Evolutionary conservation across 257 asterid species (phyloP), one percentile per base, ranked within the genome.

Genomic region (Petunia axillaris): DNA sequence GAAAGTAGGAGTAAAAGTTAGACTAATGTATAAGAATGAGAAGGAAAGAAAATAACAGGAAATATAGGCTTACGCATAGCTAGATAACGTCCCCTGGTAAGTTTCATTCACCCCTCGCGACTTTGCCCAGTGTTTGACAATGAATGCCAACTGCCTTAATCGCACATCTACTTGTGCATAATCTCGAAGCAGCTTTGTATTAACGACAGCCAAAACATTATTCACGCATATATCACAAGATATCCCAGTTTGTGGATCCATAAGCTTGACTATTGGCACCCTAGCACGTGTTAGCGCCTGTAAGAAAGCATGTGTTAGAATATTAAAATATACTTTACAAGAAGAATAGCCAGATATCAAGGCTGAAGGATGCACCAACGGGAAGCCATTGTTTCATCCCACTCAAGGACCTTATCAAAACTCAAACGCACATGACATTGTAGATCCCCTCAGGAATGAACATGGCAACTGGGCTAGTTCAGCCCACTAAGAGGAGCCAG

Each of bases 211-310:
- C 86, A 94, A 87, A 67, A 89, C 87, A 73, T 96, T 96, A 93
- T 96, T 96, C 81, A 96, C 80, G 81, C 99, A 94, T 54, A 96
- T 89, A 86, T 96, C 99, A 62, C 98, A 91, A 62, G 97, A 92
- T 77, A 96, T 92, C 64, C 92, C 94, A 2, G 99, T 92, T 80
- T 76, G 87, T 36, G 99, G 99, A 86, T 96, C 98, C 99, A 89
- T 92, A 82, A 96, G 98, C 94, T 96, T 96, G 54, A 96, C 97
- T 62, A 96, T 90, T 35, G 98, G 99, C 76, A 94, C 98, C 87
- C 99, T 89, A 35, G 99, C 99, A 70, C 94, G 97, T n/a, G 96
- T 92, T 77, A 96, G 92, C 46, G 99, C 99, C 99, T 96, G 92
- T 52, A 87, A 53, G 85, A 60, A 71, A 76, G 77, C 46, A 65